These are phyloP conservation scores for Aureobasidium pullulans DNA, from an alignment of 2,329 filamentous ascomycete genomes.

Conservation along the genomic window DNA sequence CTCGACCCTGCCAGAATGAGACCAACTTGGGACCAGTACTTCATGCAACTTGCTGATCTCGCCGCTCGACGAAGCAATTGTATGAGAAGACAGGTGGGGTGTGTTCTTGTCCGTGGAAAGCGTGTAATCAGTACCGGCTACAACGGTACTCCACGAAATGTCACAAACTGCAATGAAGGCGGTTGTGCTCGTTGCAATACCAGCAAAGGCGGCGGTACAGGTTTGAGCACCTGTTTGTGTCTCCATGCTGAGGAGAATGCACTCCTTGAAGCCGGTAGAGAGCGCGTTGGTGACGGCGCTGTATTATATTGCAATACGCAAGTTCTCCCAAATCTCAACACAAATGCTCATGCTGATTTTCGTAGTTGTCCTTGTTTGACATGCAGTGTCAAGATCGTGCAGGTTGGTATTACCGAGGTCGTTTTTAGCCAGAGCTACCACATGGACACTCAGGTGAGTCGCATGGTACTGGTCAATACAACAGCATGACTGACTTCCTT, in stretches of 20 bases:
- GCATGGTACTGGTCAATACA: neutral
- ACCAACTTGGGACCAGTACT: constrained; percentile 93
- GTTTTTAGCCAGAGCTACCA: constrained; percentile 92
- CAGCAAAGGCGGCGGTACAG: constrained; percentile 60
- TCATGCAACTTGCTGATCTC: constrained; percentile 91
- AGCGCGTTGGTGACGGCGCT: constrained; percentile 73
- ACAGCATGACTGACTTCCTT: constrained; percentile 14
- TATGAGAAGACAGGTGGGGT: constrained; percentile 95
- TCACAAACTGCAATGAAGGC: constrained; percentile 86
- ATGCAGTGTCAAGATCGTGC: constrained; percentile 96
- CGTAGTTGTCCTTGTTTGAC: constrained; percentile 92
- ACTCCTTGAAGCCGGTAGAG: constrained; percentile 83
- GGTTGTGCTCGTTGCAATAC: constrained; percentile 83
- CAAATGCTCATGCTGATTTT: constrained; percentile 70
- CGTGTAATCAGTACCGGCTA: constrained; percentile 93
- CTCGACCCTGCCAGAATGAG: constrained; percentile 71
- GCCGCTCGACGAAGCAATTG: constrained; percentile 89
- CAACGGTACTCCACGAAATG: constrained; percentile 88
- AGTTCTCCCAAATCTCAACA: constrained; percentile 41
- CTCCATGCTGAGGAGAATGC: constrained; percentile 99
- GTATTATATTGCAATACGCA: constrained; percentile 86
- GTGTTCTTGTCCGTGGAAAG: constrained; percentile 78
- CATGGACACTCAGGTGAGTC: constrained; percentile 66
- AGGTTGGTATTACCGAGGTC: constrained; percentile 92
- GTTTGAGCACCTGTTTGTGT: constrained; percentile 81